phyloP scores from a whole-genome alignment of 768 basidiomycete genomes.

The Podaxis sp. region DNA sequence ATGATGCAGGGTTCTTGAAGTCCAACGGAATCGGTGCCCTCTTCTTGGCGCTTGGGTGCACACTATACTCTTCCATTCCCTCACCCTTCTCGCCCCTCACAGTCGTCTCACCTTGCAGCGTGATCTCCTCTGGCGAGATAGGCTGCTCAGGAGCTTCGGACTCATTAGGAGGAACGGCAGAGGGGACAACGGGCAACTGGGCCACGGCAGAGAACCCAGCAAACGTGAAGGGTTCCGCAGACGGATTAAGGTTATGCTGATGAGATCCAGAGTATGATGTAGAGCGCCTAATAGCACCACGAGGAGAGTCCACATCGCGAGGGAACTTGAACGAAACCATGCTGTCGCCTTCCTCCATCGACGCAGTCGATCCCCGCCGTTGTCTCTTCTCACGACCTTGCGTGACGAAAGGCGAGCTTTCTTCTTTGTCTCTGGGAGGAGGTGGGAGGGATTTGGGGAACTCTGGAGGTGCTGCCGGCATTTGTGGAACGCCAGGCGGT shows the following conservation, averaged over 20 bases:
- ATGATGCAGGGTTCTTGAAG: constrained; percentile 55
- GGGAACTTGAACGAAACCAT: constrained; percentile 83
- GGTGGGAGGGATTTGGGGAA: constrained; percentile 29
- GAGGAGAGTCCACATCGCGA: constrained; percentile 46
- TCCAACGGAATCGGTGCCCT: constrained; percentile 78
- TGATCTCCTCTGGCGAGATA: constrained; percentile 18
- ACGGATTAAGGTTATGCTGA: constrained; percentile 36
- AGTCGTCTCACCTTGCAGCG: neutral
- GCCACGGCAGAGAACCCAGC: constrained; percentile 56
- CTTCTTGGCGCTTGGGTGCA: constrained; percentile 37
- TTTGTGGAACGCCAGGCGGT: constrained; percentile 62
- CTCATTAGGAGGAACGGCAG: constrained; percentile 16
- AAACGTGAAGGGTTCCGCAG: constrained; percentile 65
- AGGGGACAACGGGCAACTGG: constrained; percentile 30
- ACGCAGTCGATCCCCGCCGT: constrained; percentile 50
- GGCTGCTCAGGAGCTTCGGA: neutral
- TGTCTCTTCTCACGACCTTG: constrained; percentile 85
- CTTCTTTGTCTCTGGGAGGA: constrained; percentile 25
- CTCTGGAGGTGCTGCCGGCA: constrained; percentile 34
- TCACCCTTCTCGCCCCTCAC: constrained; percentile 15
- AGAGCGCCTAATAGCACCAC: constrained; percentile 41
- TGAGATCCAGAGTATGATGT: constrained; percentile 26
- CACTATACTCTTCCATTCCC: constrained; percentile 16
- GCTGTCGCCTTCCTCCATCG: constrained; percentile 55
- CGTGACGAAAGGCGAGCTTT: constrained; percentile 42